These are phyloP conservation scores for Phytophthora crassamura DNA, from an alignment of 352 stramenopile genomes.

Conservation along the genomic window DNA sequence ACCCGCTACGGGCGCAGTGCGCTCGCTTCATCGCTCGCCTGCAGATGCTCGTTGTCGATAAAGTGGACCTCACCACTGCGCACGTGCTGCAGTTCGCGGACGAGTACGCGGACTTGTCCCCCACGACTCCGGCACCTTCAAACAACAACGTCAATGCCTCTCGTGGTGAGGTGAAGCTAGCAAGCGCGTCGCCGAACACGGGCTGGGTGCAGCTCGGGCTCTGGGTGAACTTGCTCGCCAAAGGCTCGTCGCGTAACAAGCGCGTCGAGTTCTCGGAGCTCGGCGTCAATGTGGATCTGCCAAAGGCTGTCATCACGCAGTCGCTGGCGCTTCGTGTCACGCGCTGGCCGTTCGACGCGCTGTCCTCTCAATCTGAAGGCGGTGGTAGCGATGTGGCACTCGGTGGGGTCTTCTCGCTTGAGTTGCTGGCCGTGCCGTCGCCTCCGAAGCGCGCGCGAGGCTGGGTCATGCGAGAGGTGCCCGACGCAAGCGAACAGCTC, in stretches of 20 bases:
- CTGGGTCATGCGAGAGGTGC: constrained; percentile 82
- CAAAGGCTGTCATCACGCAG: constrained; percentile 81
- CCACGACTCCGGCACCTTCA: not conserved
- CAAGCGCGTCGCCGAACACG: constrained; percentile 44
- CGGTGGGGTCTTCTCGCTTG: constrained; percentile 69
- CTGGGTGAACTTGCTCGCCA: constrained; percentile 80
- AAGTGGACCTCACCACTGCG: constrained; percentile 68
- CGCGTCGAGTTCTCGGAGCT: constrained; percentile 78
- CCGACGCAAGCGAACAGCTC: constrained; percentile 59
- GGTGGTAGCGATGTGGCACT: constrained; percentile 48
- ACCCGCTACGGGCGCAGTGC: constrained; percentile 47
- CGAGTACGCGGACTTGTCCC: constrained; percentile 67
- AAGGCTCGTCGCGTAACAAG: constrained; percentile 78
- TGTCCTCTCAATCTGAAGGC: constrained; percentile 27
- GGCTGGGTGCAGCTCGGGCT: constrained; percentile 63
- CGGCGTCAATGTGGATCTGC: constrained; percentile 71
- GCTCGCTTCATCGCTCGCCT: constrained; percentile 56
- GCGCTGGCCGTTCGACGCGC: constrained; percentile 67
- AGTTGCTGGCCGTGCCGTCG: constrained; percentile 70
- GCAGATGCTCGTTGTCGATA: constrained; percentile 62
- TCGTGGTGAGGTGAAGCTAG: constrained; percentile 74
- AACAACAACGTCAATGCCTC: constrained; percentile 35
- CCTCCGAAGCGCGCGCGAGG: constrained; percentile 73
- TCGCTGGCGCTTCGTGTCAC: constrained; percentile 72
- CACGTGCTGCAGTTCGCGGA: constrained; percentile 80